Evolutionary conservation across 345 rosid species (phyloP).

Genomic region (Pelargonium nanum): DNA sequence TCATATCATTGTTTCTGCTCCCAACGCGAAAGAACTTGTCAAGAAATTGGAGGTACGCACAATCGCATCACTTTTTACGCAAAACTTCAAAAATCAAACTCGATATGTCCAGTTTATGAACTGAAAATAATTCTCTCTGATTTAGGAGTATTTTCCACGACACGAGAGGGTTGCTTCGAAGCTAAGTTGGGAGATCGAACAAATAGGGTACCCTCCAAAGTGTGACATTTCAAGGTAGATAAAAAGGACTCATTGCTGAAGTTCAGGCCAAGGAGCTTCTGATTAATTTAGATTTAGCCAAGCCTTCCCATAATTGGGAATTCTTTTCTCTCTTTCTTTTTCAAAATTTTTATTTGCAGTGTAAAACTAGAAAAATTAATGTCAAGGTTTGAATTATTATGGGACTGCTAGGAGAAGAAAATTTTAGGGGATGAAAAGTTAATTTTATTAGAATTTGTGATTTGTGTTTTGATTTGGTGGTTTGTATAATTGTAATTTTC

Average conservation of each 20-base stretch:
- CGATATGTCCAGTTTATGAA: not conserved
- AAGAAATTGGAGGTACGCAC: constrained; percentile 19
- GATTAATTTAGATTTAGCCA: not conserved
- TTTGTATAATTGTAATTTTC: not conserved
- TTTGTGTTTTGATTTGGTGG: not conserved
- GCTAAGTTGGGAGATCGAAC: constrained; percentile 19
- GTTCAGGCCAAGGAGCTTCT: not conserved
- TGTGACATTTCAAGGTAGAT: constrained; percentile 15
- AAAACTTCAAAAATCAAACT: not conserved
- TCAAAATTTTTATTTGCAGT: not conserved
- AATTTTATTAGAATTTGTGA: not conserved
- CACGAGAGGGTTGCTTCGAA: constrained; percentile 16
- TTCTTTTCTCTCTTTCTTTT: not conserved
- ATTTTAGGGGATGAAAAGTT: not conserved
- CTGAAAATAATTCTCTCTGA: not conserved
- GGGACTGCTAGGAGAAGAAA: not conserved
- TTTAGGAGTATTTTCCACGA: constrained; percentile 18
- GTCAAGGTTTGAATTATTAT: not conserved
- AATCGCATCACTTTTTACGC: not conserved
- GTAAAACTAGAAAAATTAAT: not conserved
- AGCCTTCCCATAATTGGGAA: not conserved
- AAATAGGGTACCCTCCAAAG: constrained; percentile 10
- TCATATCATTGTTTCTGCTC: constrained; percentile 17
- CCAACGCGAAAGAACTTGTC: constrained; percentile 10
- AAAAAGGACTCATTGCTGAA: not conserved